Evolutionary conservation across 139 green algal genomes (phyloP), one percentile per base, ranked within the genome.

Genomic region (Diplosphaera chodatii): DNA sequence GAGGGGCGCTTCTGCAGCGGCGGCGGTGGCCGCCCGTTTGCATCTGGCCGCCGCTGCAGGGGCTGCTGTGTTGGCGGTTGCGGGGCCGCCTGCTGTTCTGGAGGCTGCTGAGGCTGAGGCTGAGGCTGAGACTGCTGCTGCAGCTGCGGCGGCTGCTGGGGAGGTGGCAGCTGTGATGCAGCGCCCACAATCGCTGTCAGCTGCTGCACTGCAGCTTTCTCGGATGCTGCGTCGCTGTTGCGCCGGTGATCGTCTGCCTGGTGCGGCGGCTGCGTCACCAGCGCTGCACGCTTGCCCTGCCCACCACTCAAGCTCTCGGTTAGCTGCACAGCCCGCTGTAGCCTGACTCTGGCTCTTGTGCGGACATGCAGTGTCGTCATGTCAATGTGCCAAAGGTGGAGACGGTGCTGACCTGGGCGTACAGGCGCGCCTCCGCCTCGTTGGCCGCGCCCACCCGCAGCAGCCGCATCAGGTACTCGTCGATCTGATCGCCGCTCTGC

Each of bases 381-480:
- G 37, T 21, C 37, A 48, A 48, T 48, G 8, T 48, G 10, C 10
- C 37, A 48, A 8, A 68, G 30, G n/a, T n/a, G n/a, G n/a, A n/a
- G n/a, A n/a, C n/a, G n/a, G n/a, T n/a, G n/a, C n/a, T n/a, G 62
- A 69, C 70, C n/a, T 64, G 21, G 23, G 32, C 32, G 37, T 69
- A 69, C 33, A 69, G 25, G 34, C 32, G 28, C 1, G 59, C 70
- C 33, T 69, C 62, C 6, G 70, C 40, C 25, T 63, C 62, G 27
- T 69, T 69, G 8, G 32, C 27, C 3, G 62, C 33, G 32, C 70
- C 70, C 1, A 55, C 59, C 27, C 41, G 22, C 62, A 75, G 70
- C 59, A 75, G 34, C 15, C 70, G 70, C 70, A 75, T 75, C n/a
- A 75, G 59, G 34, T 75, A 75, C 63, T 75, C 62, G 37, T 75